Conservation (phyloP, 225 moss, liverwort and hornwort species). For the Anthoceros angustus region DNA sequence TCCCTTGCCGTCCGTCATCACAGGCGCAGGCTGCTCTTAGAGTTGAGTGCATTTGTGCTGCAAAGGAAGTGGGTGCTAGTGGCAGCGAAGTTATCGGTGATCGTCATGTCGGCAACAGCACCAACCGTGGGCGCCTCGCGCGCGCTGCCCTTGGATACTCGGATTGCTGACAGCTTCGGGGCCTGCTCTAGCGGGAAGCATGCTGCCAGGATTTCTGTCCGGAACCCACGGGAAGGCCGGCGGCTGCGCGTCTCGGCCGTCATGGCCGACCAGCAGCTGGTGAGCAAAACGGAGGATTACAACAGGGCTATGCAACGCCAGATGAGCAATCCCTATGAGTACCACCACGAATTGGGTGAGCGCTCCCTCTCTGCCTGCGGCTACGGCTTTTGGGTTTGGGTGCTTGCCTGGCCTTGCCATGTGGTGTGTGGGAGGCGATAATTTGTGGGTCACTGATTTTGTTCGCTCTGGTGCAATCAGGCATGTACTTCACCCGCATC, state of each 20-base stretch:
- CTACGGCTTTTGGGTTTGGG: background rate
- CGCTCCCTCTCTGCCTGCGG: background rate
- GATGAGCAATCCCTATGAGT: constrained; percentile 8
- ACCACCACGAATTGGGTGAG: constrained; percentile 7
- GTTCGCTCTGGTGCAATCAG: background rate
- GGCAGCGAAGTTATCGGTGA: no score
- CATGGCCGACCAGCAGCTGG: background rate
- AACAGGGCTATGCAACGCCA: constrained; percentile 5
- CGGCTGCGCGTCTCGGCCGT: background rate
- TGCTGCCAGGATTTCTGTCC: background rate
- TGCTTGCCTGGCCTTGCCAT: background rate
- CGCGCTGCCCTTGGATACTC: background rate
- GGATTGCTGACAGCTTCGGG: background rate
- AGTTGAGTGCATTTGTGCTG: no score
- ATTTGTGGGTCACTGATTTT: background rate
- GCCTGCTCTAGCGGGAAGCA: background rate
- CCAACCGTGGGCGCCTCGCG: background rate
- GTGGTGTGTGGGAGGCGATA: constrained; percentile 6
- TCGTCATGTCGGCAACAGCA: background rate
- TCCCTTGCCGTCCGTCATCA: no score
- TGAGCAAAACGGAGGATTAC: constrained; percentile 5
- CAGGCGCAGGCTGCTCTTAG: no score
- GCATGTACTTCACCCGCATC: constrained; percentile 9
- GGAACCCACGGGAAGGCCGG: background rate
- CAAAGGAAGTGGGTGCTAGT: no score